Conservation (phyloP, 441 rosid species). For the Pelargonium australe region DNA sequence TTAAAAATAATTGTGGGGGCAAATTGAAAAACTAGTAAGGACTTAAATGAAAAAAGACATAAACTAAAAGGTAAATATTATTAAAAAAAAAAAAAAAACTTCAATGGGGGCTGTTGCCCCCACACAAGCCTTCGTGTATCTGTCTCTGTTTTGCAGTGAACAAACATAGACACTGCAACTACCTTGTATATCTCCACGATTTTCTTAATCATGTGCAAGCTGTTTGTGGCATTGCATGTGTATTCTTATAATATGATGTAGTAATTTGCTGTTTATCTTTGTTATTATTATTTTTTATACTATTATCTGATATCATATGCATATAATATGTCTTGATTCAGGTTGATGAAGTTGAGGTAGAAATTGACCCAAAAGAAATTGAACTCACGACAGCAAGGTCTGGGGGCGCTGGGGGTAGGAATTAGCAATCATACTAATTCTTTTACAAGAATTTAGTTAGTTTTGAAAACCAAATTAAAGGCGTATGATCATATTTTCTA, state of each 20-base stretch:
- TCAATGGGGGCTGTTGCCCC: no score
- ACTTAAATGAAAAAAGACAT: no score
- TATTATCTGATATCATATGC: background rate
- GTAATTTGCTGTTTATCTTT: background rate
- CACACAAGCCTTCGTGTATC: no score
- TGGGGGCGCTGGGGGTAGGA: conserved; percentile 95
- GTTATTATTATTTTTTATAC: background rate
- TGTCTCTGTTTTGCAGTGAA: no score
- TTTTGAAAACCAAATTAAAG: background rate
- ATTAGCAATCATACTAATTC: background rate
- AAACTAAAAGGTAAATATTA: no score
- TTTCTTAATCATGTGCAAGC: no score
- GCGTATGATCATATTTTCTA: background rate
- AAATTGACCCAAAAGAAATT: conserved; percentile 85
- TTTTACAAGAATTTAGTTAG: background rate
- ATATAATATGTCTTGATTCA: conserved; percentile 25
- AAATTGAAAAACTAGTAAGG: no score
- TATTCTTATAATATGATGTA: background rate
- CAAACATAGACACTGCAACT: no score
- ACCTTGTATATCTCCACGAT: no score
- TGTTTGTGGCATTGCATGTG: background rate
- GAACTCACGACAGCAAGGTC: conserved; percentile 92
- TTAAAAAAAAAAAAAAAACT: no score
- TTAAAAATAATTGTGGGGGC: no score
- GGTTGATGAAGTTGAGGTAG: conserved; percentile 97